Evolutionary conservation across 129 eudicot species (phyloP).

Genomic region (Pulicaria dysenterica): DNA sequence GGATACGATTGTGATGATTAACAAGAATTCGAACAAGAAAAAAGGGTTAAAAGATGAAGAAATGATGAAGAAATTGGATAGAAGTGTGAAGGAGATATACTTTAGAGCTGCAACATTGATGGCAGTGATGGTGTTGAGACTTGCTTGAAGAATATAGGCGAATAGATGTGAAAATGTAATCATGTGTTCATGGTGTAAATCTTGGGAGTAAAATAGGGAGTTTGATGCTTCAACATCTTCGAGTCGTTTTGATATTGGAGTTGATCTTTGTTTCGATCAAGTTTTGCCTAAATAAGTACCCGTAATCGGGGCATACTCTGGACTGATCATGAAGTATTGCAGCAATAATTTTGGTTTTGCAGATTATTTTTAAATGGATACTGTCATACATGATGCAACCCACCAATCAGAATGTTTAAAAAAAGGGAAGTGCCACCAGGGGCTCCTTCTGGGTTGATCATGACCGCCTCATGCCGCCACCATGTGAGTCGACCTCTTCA

Average conservation of each 20-base stretch:
- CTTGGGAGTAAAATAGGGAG: conserved; percentile 33
- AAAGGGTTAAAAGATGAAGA: conserved; percentile 58
- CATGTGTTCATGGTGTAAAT: conserved; percentile 27
- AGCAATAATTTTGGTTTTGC: conserved; percentile 4
- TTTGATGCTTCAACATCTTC: neutral
- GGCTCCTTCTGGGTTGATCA: no score
- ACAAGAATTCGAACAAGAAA: conserved; percentile 50
- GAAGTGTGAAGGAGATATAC: conserved; percentile 58
- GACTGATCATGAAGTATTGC: neutral
- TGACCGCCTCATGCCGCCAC: no score
- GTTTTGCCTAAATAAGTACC: conserved; percentile 26
- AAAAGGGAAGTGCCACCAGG: no score
- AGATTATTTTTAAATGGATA: neutral
- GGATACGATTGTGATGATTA: conserved; percentile 64
- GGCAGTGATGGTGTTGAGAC: conserved; percentile 64
- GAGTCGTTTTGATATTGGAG: conserved; percentile 14
- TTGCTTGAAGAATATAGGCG: conserved; percentile 48
- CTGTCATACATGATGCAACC: neutral
- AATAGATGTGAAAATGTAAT: conserved; percentile 20
- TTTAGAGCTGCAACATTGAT: conserved; percentile 67
- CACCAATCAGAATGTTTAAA: no score
- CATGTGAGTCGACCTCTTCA: no score
- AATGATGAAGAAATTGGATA: conserved; percentile 57
- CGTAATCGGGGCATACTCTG: conserved; percentile 1
- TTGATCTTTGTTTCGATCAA: conserved; percentile 31